Evolutionary conservation across 495 filamentous ascomycete genomes (phyloP), one percentile per base, ranked within the genome.

Genomic region (Talaromyces ruber): DNA sequence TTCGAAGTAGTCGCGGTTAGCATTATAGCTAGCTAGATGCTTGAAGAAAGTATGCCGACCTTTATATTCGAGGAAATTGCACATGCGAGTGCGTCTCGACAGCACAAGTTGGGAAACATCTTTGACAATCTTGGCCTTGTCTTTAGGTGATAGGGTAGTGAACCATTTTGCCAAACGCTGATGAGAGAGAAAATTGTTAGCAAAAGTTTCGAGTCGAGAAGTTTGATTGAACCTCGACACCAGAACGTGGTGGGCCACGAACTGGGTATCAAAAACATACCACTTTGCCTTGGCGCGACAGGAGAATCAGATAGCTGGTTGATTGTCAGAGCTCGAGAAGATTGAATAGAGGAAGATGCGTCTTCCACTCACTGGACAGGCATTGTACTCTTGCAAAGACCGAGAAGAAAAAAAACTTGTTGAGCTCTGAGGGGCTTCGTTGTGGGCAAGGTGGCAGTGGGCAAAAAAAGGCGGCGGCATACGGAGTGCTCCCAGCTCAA

Each of bases 61-160:
- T 88, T 98, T 98, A 76, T 98, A 98, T 69, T 99, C 94, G 47
- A 99, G 86, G 75, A 99, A 99, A 76, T 99, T 99, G 83, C 94
- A 99, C 94, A 99, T 99, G 65, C 93, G 90, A 57, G 94, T 97
- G 68, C 94, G 82, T 65, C 94, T 84, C 45, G 95, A 93, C 59
- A 99, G 86, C 63, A 99, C 95, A 12, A 99, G 89, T 75, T 98
- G 94, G 64, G 94, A 93, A 72, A 98, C 94, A 84, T 99, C 95
- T 76, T 98, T 97, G 83, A 99, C 89, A 71, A 98, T 97, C 82
- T 99, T 99, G 73, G 93, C 92, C 79, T 97, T 99, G 73, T 99
- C 94, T 80, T 90, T 97, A 60, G 94, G 94, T 34, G 93, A 96
- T 66, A 98, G 83, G 43, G 94, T 99, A 50, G 93, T 97, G 81